These are phyloP conservation scores for Protea cynaroides DNA, from an alignment of 164 flowering plant species.

Conservation along the genomic window DNA sequence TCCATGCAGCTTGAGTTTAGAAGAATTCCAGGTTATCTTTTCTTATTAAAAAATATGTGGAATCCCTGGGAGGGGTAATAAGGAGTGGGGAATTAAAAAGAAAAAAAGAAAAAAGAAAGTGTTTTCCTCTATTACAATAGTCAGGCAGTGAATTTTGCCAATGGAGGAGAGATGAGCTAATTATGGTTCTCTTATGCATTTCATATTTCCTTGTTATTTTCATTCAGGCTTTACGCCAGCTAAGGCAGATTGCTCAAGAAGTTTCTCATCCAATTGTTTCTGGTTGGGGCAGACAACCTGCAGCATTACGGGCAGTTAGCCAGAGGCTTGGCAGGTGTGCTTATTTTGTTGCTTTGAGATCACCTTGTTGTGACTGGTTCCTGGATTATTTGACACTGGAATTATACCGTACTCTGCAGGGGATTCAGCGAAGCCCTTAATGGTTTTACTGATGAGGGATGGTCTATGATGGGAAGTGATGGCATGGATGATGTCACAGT, in stretches of 20 bases:
- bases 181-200: background rate
- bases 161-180: background rate
- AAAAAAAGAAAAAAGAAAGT: no score
- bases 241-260: constrained; percentile 86
- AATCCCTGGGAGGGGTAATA: no score
- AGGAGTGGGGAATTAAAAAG: no score
- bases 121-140: no score
- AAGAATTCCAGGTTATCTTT: no score
- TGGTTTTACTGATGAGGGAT: constrained; percentile 67
- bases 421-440: constrained; percentile 78
- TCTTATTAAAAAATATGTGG: no score
- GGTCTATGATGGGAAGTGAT: constrained; percentile 65
- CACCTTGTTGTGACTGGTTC: background rate
- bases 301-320: constrained; percentile 74
- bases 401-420: constrained; percentile 24
- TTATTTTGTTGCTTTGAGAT: background rate
- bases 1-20: no score
- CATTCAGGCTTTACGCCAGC: constrained; percentile 80
- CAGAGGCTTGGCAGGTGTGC: constrained; percentile 80
- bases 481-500: constrained; percentile 69
- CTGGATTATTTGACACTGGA: background rate
- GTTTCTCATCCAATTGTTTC: constrained; percentile 57
- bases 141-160: background rate
- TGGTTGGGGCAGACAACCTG: constrained; percentile 84
- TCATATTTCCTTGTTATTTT: constrained; percentile 3